Base-by-base conservation (phyloP, 331 rosid genomes). In the Erythrophleum ivorense region DNA sequence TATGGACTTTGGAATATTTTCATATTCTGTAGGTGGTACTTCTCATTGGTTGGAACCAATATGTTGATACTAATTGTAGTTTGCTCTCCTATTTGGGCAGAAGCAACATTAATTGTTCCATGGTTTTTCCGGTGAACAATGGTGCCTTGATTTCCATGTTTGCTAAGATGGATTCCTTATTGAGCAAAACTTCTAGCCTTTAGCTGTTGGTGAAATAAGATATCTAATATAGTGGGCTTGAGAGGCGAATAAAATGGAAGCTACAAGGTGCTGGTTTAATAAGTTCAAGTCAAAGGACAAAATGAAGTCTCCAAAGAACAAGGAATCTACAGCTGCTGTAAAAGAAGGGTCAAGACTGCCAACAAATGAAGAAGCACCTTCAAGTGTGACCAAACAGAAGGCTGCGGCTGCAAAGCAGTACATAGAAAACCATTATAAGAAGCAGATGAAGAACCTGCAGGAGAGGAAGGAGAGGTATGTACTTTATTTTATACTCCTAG, bases 321-420 rank as follows among this genome's bases (percentile, higher is more conserved):
- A 87, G 87, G 95, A 89, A 80, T 64, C 92, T 60, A 36, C 83
- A 3, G 83, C 92, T 48, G 43, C 60, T 81, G 89, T 80, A 60
- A 93, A 83, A 84, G 94, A 88, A 81, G 89, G 75, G 73, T 81
- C 86, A 59, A 92, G 85, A 78, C 87, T 90, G 50, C 92, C 88
- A 40, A 85, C 85, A 74, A 79, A 82, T 58, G 99, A 96, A 78
- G 93, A 92, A 83, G 88, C 78, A 52, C 95, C 98, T 83, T 96
- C 99, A 58, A 91, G 82, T 84, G 94, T 88, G 84, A 96, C 99
- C 76, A 86, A 89, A 90, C 98, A 93, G 94, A 96, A 84, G 90
- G 99, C 87, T 86, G 99, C 91, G 38, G 98, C 97, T 81, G 99
- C 99, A 46, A 96, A 94, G 85, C 92, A 96, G 87, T 94, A 88